Base-by-base conservation (phyloP, 163 green algal genomes). In the Volvox carteri region DNA sequence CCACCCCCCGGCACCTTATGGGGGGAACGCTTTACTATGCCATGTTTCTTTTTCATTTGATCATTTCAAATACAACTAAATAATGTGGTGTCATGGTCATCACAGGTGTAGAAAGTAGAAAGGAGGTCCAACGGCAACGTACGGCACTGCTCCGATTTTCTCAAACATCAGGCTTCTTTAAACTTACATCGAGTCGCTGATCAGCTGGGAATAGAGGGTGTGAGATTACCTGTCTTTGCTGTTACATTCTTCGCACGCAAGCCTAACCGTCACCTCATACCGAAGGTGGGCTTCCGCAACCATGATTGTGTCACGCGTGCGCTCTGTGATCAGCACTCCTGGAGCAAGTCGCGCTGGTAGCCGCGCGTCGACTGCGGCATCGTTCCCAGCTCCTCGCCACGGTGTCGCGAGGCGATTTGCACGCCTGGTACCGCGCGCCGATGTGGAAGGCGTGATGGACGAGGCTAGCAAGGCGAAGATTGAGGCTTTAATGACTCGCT, bases 401-500 rank as follows among this genome's bases (percentile, higher is more conserved):
- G 44, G 25, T 11, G 44, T 42, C 18, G 28, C 25, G 25, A 44
- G 73, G 28, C 73, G 75, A 6, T 56, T 37, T 70, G 16, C 75
- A 18, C 78, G 78, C 23, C 8, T 86, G 23, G 78, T 86, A n/a
- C 28, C 58, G 58, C 78, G 78, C 41, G 78, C 78, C 41, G 46
- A 75, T 16, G 9, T 68, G 35, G 80, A 87, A 18, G 80, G 80
- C 23, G 44, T 87, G 30, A 78, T 87, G 80, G 62, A 78, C 12
- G 80, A 87, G 1, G 62, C 19, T 19, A 62, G 39, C 68, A 74
- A 62, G 9, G 78, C 76, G 9, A 78, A 74, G 60, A 54, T 94
- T 41, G 56, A 88, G 19, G 65, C 58, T 2, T 77, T 95, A 77
- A 33, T 87, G 42, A 18, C 85, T 65, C 86, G 89, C 12, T 94